Evolutionary conservation across 2,329 filamentous ascomycete genomes (phyloP), one percentile per base, ranked within the genome.

Genomic region (Epichloe sp.): DNA sequence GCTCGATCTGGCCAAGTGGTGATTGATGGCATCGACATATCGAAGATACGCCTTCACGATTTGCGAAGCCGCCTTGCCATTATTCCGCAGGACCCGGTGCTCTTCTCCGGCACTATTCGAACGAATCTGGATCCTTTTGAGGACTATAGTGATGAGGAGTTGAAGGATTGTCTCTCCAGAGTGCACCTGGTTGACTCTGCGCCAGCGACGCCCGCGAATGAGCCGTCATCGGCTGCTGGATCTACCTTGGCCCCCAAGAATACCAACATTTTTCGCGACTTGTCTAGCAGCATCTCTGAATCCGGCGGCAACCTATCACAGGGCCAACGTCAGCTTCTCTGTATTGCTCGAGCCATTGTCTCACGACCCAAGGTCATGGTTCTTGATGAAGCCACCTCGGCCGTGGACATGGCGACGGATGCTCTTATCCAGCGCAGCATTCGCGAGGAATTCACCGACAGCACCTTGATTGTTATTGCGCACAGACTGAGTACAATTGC

Each of bases 71-170:
- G 85, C 0, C 68, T 93, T 0, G 84, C 85, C 38, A 90, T 93
- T 57, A 91, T 93, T 50, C 86, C 87, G 1, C 85, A 75, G 67
- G 86, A 91, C 57, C 86, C 87, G 0, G 85, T 90, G 1, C 74
- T 93, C 6, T 91, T 93, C 68, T 86, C 83, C 1, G 87, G 88
- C 21, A 89, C 86, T 0, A 71, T 93, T 19, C 76, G 86, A 42
- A 80, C 76, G 43, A 91, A 91, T 59, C 74, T 93, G 4, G 87
- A 93, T 60, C 83, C 86, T 0, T 89, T 90, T 58, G 73, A 83
- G 50, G 73, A 85, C 53, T 79, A 87, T 60, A 76, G 72, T 1
- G 86, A 91, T 56, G 71, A 69, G 1, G 82, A 86, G 59, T 77
- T 93, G 3, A 75, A 76, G 38, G 83, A 88, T 57, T 84, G 81